Conservation (phyloP, 2,329 filamentous ascomycete species). For the Fusarium fracticaudum region DNA sequence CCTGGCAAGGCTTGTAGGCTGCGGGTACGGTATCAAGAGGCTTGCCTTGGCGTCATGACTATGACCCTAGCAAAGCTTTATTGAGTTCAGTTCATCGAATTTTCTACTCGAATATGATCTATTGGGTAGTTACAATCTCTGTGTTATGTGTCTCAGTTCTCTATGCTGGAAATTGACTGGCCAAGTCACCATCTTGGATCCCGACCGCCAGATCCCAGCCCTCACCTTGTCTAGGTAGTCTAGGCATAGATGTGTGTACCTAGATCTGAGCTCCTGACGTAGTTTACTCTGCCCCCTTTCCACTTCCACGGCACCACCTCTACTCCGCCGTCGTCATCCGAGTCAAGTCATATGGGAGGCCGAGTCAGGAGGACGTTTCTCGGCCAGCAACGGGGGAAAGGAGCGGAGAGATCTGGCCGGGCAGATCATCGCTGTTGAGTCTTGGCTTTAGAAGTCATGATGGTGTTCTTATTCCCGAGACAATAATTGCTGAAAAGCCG, state of each 20-base stretch:
- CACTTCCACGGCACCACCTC: constrained; percentile 28
- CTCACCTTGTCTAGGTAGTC: constrained; percentile 15
- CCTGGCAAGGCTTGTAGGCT: constrained; percentile 1
- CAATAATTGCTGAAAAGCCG: constrained; percentile 9
- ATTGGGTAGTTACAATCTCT: background rate
- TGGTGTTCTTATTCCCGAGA: constrained; percentile 18
- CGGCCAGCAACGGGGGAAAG: constrained; percentile 31
- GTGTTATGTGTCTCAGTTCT: constrained; percentile 2
- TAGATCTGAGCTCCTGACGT: constrained; percentile 37
- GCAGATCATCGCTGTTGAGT: background rate
- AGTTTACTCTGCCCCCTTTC: constrained; percentile 16
- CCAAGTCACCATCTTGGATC: constrained; percentile 24
- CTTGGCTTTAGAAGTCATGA: background rate
- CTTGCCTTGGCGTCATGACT: background rate
- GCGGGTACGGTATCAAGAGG: background rate
- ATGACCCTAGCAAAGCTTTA: background rate
- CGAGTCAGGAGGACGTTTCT: constrained; percentile 41
- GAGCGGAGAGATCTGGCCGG: background rate
- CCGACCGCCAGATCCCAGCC: constrained; percentile 21
- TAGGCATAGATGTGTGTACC: background rate
- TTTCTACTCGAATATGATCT: background rate
- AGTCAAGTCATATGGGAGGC: constrained; percentile 43
- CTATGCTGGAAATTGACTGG: background rate
- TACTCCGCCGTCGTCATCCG: constrained; percentile 39
- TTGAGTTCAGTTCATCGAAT: background rate